Evolutionary conservation across 2,329 filamentous ascomycete species (phyloP), one percentile per base, ranked within the genome.

Genomic region (Scorias spongiosa): DNA sequence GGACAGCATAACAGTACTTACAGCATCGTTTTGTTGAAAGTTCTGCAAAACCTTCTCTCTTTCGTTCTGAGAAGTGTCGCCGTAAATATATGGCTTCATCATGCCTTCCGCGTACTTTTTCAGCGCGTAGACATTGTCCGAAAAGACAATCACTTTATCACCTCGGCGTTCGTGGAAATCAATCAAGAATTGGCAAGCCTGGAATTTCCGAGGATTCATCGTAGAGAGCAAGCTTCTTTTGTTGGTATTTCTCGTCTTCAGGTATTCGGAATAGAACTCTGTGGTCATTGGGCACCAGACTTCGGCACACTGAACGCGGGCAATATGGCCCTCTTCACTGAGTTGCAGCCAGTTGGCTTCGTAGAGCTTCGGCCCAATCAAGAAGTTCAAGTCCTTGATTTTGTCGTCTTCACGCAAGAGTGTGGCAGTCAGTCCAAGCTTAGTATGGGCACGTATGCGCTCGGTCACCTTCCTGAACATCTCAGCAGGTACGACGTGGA

Each of bases 281-380:
- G 88, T 91, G 0, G 91, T 93, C 91, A 98, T 98, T 2, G 89
- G 87, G 58, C 91, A 98, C 91, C 91, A 98, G 6, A 98, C 91
- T 63, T 98, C 91, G 11, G 91, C 91, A 62, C 91, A 98, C 63
- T 98, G 91, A 2, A 98, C 91, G 53, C 86, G 82, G 30, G 91
- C 91, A 61, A 98, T 98, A 59, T 95, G 88, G 1, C 91, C 91
- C 64, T 95, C 87, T 57, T 95, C 85, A 1, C 89, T 91, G 36
- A 98, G 75, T 62, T 98, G 91, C 80, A 96, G 94, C 91, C 91
- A 98, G 62, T 98, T 98, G 26, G 91, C 91, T 64, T 98, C 91
- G 59, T 94, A 98, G 0, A 98, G 71, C 63, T 98, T 98, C 0
- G 91, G 91, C 0, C 91, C 91, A 56, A 98, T 96, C 46, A 98